Base-by-base conservation (phyloP, 129 eudicot species). In the Ambrosia trifida region DNA sequence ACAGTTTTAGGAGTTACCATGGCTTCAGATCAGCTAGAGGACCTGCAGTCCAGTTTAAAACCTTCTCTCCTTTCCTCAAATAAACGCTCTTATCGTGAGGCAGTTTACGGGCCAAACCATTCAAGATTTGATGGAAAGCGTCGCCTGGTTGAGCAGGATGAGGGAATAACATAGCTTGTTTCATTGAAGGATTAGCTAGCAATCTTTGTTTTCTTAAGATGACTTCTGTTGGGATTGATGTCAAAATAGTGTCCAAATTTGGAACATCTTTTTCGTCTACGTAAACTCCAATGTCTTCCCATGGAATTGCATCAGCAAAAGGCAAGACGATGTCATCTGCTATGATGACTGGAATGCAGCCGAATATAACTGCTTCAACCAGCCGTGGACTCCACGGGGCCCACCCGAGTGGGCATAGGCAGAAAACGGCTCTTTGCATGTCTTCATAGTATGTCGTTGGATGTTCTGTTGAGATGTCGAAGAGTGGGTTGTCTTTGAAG, bases 321-420 rank as follows among this genome's bases (percentile, higher is more conserved):
- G 98, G 98, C 18, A 93, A 73, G 16, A 93, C 96, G 30, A 93
- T 93, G 73, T 93, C 96, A 45, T 93, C 98, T 20, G 98, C 96
- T 73, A 89, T 93, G 68, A 93, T 89, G n/a, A 93, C 98, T 11
- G 96, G 98, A 57, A 93, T 93, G 77, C 98, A 93, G 5, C 98
- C 98, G n/a, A 89, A 93, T 18, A 93, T 83, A 30, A 93, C 98
- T 17, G 98, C 98, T 78, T 93, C 98, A 20, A 93, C 98, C 18
- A 93, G 33, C 44, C 98, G 74, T 4, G 98, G 98, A 63, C 98
- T 93, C 98, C 98, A 93, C 28, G 98, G 98, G 43, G 98, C 96
- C 98, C 98, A 93, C 13, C 98, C 98, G 2, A 93, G 91, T 2
- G 98, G 98, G 63, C 98, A 93, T 60, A 93, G 36, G 54, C 98